A percentile compares a stretch with the other conserved stretches of the same genome.
Conservation (phyloP, 345 rosid species). For the Camelina sativa region DNA sequence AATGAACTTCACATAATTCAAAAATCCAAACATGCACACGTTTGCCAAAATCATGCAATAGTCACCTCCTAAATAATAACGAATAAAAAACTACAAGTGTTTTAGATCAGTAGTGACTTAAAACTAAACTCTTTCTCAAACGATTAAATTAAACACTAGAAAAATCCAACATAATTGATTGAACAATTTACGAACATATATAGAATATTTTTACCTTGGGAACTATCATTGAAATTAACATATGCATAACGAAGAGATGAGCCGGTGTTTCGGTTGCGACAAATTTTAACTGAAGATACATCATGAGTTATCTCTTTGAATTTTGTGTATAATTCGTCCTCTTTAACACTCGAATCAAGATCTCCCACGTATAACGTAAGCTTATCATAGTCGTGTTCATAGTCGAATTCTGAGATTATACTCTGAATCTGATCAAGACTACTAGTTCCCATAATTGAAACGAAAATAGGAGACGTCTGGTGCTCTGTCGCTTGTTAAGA, state of each 20-base stretch:
- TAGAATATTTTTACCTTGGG: slow-evolving; percentile 44
- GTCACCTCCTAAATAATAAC: background rate
- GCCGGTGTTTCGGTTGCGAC: slow-evolving; percentile 47
- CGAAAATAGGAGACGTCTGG: background rate
- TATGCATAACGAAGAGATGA: slow-evolving; percentile 65
- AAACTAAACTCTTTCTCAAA: background rate
- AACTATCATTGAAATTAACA: slow-evolving; percentile 52
- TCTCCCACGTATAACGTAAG: slow-evolving; percentile 57
- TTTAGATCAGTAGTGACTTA: background rate
- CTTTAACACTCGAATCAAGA: slow-evolving; percentile 54
- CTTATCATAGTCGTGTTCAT: background rate
- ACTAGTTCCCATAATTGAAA: background rate
- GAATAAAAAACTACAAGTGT: background rate
- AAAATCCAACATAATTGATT: background rate
- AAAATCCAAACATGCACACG: background rate
- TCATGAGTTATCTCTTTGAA: slow-evolving; percentile 47
- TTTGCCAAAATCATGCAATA: background rate
- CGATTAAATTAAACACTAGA: background rate
- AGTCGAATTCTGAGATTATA: background rate
- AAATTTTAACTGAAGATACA: slow-evolving; percentile 54
- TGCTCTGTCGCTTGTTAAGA: too few species aligned
- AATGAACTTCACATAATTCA: background rate
- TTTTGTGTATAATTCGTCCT: slow-evolving; percentile 50
- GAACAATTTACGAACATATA: background rate
- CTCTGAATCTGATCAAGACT: too few species aligned